Conservation (phyloP, 225 moss, liverwort and hornwort species). For the Polytrichum formosum region DNA sequence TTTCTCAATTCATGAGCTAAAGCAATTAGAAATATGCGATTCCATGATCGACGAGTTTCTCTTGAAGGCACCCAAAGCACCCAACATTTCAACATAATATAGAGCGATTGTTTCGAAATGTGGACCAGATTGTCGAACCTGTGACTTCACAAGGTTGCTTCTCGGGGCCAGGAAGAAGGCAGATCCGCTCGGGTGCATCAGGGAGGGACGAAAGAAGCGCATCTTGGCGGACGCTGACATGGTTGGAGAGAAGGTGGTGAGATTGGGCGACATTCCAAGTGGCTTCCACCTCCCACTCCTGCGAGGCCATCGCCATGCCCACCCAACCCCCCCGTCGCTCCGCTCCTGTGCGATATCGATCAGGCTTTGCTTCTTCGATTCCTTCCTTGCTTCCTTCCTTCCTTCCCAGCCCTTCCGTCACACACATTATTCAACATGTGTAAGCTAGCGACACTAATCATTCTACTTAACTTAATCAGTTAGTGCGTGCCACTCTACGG, state of each 20-base stretch:
- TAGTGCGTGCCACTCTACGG: too few relatives aligned
- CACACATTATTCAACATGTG: too few relatives aligned
- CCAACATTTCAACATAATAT: not conserved
- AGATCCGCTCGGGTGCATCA: slow-evolving; percentile 16
- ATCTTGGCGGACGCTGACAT: slow-evolving; percentile 26
- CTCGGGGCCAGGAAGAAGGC: slow-evolving; percentile 45
- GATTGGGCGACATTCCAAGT: slow-evolving; percentile 30
- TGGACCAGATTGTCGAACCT: slow-evolving; percentile 14
- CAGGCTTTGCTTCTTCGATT: too few relatives aligned
- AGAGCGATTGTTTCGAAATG: not conserved
- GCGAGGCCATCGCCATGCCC: slow-evolving; percentile 24
- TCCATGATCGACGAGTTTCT: not conserved
- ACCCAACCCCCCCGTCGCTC: too few relatives aligned
- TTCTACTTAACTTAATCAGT: too few relatives aligned
- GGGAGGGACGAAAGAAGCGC: not conserved
- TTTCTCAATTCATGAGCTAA: not conserved
- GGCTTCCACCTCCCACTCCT: slow-evolving; percentile 26
- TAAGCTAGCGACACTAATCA: too few relatives aligned
- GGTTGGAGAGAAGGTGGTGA: slow-evolving; percentile 5
- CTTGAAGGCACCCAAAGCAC: not conserved
- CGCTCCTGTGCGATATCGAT: too few relatives aligned
- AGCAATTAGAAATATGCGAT: not conserved
- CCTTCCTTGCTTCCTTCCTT: too few relatives aligned
- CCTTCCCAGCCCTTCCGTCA: too few relatives aligned
- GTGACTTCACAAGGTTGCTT: slow-evolving; percentile 47